Evolutionary conservation across 495 filamentous ascomycete genomes (phyloP), one percentile per base, ranked within the genome.

Genomic region (Aspergillus homomorphus): DNA sequence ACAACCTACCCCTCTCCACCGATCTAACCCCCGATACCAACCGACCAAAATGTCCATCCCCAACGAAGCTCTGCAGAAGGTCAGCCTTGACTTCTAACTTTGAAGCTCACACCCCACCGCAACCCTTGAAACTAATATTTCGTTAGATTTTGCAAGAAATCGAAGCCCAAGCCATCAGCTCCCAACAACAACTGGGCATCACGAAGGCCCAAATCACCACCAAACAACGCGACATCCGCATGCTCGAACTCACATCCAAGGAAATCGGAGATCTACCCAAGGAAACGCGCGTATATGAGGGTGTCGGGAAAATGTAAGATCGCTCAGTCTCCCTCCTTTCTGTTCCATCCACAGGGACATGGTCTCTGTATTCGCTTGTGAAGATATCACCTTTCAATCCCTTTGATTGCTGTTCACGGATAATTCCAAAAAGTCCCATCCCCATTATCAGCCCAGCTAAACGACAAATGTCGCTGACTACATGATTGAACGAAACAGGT

Each of bases 41-140:
- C 56, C 45, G n/a, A 38, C 30, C 69, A 82, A 64, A 58, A 98
- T 98, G 94, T 95, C 94, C 61, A 93, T 98, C 65, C 88, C 93
- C 57, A 96, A 94, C 68, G 90, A 96, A 81, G 91, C 93, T 63
- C 78, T 98, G 59, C 89, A 96, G 73, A 96, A 96, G 87, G 94
- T 91, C 65, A 68, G 73, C 63, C 19, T 23, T 15, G 30, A 38
- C 7, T 14, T 12, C 12, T 12, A 2, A 9, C 21, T 19, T n/a
- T 16, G 38, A 10, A 14, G 8, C 42, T 18, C 14, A 51, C 15
- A n/a, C 23, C 5, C 44, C 26, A 41, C 26, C 55, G 24, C 33
- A 22, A 44, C 65, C 66, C n/a, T n/a, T n/a, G n/a, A 55, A 71
- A 28, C 24, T 19, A n/a, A 45, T 4, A 14, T 15, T 49, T 49